Percentiles rank a stretch among this genome's conserved stretches.
phyloP scores from a whole-genome alignment of 108 stramenopile genomes.

The Skeletonema potamos region DNA sequence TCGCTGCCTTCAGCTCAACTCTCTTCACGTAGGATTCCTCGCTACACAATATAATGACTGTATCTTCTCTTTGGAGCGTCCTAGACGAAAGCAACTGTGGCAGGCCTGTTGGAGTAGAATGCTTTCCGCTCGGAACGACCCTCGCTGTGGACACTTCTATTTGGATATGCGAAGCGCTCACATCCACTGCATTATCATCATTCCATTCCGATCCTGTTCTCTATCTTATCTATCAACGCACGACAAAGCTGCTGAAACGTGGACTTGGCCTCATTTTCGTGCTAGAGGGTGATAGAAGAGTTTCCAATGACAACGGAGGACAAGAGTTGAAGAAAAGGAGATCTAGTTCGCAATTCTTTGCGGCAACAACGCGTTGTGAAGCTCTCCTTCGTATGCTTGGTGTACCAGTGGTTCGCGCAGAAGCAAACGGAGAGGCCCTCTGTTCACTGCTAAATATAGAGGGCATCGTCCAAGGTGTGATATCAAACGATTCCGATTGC shows the following conservation, averaged over 20 bases:
- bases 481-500: conserved; percentile 96
- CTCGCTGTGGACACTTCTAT: conserved; percentile 90
- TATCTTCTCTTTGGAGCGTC: conserved; percentile 73
- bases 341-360: conserved; percentile 71
- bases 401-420: conserved; percentile 88
- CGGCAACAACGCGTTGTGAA: conserved; percentile 67
- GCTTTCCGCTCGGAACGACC: conserved; percentile 42
- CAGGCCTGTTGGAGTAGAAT: conserved; percentile 53
- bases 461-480: conserved; percentile 92
- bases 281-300: conserved; percentile 85
- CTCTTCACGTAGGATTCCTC: not conserved
- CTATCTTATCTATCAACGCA: conserved; percentile 76
- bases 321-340: conserved; percentile 55
- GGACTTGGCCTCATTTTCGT: conserved; percentile 92
- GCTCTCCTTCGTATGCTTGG: conserved; percentile 76
- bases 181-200: conserved; percentile 55
- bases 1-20: too few relatives aligned
- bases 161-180: conserved; percentile 87
- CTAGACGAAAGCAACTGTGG: conserved; percentile 77
- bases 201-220: conserved; percentile 69
- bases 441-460: conserved; percentile 82
- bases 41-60: conserved; percentile 57
- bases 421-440: conserved; percentile 94
- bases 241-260: conserved; percentile 82
- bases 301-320: conserved; percentile 19